A percentile compares a stretch with the other conserved stretches of the same genome.
phyloP scores from a whole-genome alignment of 352 stramenopile genomes.

The Pythium sukuiense region DNA sequence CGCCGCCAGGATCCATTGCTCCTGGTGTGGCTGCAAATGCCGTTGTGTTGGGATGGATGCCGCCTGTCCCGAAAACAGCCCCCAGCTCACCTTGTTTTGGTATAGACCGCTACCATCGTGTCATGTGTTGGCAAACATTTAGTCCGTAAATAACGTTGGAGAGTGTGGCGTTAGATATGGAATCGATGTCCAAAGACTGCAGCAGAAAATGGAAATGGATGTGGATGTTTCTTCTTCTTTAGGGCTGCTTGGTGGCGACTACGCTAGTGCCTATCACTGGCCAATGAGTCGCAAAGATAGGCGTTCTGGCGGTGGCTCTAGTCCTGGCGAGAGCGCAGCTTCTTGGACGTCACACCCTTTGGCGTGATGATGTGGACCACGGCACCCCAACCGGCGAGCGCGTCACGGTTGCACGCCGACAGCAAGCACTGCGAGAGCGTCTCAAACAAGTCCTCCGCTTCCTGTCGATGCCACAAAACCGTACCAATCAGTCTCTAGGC shows the following conservation, averaged over 20 bases:
- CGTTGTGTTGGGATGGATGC: neutral
- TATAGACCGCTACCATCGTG: neutral
- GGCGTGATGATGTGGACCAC: constrained; percentile 98
- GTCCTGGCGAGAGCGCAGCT: constrained; percentile 81
- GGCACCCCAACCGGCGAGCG: constrained; percentile 97
- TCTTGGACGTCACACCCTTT: constrained; percentile 83
- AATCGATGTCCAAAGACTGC: neutral
- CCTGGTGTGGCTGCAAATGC: neutral
- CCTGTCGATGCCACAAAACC: constrained; percentile 29
- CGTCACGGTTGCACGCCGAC: constrained; percentile 97
- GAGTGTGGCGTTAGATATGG: constrained; percentile 5
- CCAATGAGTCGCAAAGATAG: constrained; percentile 1
- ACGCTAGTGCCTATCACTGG: neutral
- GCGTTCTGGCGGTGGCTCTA: constrained; percentile 31
- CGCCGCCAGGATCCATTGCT: constrained; percentile 9
- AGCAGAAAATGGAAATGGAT: neutral
- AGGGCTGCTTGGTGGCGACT: neutral
- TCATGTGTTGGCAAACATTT: neutral
- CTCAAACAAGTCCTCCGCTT: constrained; percentile 97
- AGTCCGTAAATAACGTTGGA: neutral
- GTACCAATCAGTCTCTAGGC: neutral
- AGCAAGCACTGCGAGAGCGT: constrained; percentile 98
- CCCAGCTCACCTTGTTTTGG: constrained; percentile 6
- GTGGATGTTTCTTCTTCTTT: constrained; percentile 4
- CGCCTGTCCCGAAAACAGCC: neutral